These are phyloP conservation scores for Nannizziopsis arthrosporioides DNA, from an alignment of 2,329 filamentous ascomycete genomes.

Conservation along the genomic window DNA sequence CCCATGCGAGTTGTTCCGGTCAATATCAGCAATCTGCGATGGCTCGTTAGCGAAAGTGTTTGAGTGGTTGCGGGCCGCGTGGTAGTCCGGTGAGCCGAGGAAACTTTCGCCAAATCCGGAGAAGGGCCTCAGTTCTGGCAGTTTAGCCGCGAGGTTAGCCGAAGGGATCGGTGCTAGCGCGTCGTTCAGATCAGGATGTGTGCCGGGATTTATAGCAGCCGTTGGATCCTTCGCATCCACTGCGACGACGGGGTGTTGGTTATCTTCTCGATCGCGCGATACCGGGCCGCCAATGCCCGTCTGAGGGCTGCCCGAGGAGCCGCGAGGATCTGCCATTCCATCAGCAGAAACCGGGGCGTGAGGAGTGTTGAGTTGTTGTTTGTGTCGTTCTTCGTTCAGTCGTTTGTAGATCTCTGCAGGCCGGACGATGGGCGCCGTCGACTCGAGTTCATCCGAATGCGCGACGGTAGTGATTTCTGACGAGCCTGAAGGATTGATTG, in stretches of 20 bases:
- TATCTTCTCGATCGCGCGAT: no score
- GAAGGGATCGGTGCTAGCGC: background rate
- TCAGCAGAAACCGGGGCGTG: background rate
- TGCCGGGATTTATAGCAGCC: no score
- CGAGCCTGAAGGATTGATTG: conserved; percentile 16
- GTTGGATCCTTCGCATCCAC: no score
- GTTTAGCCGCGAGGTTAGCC: background rate
- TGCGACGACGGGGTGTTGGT: no score
- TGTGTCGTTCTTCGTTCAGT: conserved; percentile 53
- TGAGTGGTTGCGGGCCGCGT: background rate
- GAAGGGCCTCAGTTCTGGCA: conserved; percentile 3
- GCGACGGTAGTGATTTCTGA: conserved; percentile 15
- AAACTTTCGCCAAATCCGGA: conserved; percentile 27
- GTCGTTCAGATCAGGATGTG: background rate
- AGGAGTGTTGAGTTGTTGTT: conserved; percentile 16
- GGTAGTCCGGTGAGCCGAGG: conserved; percentile 5
- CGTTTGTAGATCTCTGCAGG: conserved; percentile 69
- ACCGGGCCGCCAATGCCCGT: no score
- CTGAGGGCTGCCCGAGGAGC: no score
- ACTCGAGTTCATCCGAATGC: conserved; percentile 27
- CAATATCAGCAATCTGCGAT: conserved; percentile 26
- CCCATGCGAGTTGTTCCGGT: conserved; percentile 44
- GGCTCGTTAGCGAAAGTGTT: conserved; percentile 14
- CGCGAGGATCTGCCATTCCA: background rate
- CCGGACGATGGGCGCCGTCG: conserved; percentile 53